These are phyloP conservation scores for Hippophae gyantsensis DNA, from an alignment of 306 rosid species.

Conservation along the genomic window DNA sequence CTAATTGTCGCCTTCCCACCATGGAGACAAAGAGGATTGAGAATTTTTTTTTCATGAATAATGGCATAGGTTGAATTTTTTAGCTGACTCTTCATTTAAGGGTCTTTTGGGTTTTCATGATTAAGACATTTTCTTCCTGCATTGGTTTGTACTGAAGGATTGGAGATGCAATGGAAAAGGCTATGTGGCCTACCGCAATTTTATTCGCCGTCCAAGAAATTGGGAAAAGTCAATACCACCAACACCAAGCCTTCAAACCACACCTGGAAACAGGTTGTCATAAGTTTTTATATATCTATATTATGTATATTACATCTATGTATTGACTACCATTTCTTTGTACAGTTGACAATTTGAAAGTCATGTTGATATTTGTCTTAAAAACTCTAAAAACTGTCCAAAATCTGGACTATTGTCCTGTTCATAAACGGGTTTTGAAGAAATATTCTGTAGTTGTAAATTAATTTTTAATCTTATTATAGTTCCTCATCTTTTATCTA, in stretches of 20 bases:
- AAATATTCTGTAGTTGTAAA: too few relatives aligned
- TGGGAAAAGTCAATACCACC: constrained; percentile 55
- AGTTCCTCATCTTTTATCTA: too few relatives aligned
- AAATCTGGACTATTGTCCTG: too few relatives aligned
- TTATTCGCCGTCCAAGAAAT: constrained; percentile 59
- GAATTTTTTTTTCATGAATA: background rate
- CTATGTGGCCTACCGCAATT: constrained; percentile 80
- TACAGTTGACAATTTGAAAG: too few relatives aligned
- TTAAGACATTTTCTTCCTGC: constrained; percentile 3
- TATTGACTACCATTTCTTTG: too few relatives aligned
- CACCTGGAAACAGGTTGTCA: constrained; percentile 95
- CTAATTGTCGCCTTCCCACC: too few relatives aligned
- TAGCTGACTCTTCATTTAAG: background rate
- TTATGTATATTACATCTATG: too few relatives aligned
- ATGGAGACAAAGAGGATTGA: too few relatives aligned
- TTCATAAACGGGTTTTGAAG: too few relatives aligned
- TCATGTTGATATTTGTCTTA: too few relatives aligned
- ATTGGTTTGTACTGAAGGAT: constrained; percentile 35
- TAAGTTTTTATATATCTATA: constrained; percentile 3
- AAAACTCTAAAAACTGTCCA: too few relatives aligned
- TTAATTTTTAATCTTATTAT: too few relatives aligned
- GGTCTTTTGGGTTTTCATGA: background rate
- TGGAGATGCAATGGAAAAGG: constrained; percentile 94
- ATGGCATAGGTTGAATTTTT: background rate
- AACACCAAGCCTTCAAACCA: constrained; percentile 63